These are phyloP conservation scores for Chlorokybus atmophyticus DNA, from an alignment of 139 green algal genomes.

Conservation along the genomic window DNA sequence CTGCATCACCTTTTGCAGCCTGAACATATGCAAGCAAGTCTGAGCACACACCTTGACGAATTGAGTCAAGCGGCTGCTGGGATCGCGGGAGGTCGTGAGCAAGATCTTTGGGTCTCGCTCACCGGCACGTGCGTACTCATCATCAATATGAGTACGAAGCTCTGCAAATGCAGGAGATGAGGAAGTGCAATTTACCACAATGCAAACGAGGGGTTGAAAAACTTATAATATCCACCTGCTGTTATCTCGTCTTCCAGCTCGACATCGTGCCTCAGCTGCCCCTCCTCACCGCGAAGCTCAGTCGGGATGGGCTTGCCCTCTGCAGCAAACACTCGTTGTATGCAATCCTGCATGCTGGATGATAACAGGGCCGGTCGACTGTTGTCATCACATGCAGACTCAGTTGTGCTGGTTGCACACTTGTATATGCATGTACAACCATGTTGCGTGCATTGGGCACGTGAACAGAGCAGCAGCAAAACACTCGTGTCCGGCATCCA, in stretches of 20 bases:
- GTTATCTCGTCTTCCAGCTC: constrained; percentile 96
- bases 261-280: constrained; percentile 55
- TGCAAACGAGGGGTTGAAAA: background rate
- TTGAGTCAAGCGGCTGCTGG: constrained; percentile 67
- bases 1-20: constrained; percentile 1
- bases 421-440: background rate
- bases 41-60: constrained; percentile 70
- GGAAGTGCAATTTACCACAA: background rate
- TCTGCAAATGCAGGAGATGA: constrained; percentile 4
- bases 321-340: constrained; percentile 26
- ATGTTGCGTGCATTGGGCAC: background rate
- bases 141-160: constrained; percentile 71
- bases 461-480: background rate
- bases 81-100: constrained; percentile 86
- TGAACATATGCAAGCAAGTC: no score
- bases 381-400: no score
- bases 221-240: constrained; percentile 21
- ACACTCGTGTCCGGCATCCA: background rate
- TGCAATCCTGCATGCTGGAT: no score
- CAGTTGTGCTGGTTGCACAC: background rate
- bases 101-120: constrained; percentile 80
- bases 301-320: constrained; percentile 94
- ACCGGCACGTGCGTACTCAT: constrained; percentile 87
- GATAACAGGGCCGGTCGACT: no score
- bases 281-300: constrained; percentile 72